A percentile compares a stretch with the other conserved stretches of the same genome.
Evolutionary conservation across 129 eudicot genomes (phyloP).

Genomic region (Tagetes patula): DNA sequence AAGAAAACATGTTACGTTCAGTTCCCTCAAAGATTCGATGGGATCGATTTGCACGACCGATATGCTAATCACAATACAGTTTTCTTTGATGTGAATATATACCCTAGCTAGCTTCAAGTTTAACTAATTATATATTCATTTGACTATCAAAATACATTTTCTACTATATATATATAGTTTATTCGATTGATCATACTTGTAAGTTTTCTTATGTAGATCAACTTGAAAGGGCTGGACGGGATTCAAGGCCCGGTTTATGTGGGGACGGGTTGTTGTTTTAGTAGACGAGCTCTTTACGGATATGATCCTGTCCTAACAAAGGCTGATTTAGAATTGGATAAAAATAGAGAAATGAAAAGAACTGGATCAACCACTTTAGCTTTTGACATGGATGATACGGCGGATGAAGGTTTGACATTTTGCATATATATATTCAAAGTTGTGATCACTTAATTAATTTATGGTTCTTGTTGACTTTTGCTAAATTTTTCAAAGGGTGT

Average conservation of each 20-base stretch:
- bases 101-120: no score
- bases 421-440: not conserved
- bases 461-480: no score
- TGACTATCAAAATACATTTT: no score
- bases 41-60: conserved; percentile 90
- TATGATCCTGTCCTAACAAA: conserved; percentile 51
- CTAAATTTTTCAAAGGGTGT: conserved; percentile 45
- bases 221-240: conserved; percentile 69
- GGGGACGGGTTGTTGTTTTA: conserved; percentile 66
- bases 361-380: conserved; percentile 40
- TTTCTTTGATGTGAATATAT: conserved; percentile 93
- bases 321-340: conserved; percentile 40
- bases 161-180: no score
- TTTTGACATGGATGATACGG: conserved; percentile 38
- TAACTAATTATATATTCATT: no score
- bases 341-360: conserved; percentile 36
- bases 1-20: conserved; percentile 84
- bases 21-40: conserved; percentile 91
- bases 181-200: no score
- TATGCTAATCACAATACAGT: conserved; percentile 85
- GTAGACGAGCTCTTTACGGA: conserved; percentile 59
- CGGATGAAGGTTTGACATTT: conserved; percentile 39
- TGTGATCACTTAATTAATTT: not conserved
- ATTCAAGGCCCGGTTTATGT: conserved; percentile 63
- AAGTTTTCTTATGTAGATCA: conserved; percentile 38